Base-by-base conservation (phyloP, 495 filamentous ascomycete genomes). In the Xylaria nigripes region DNA sequence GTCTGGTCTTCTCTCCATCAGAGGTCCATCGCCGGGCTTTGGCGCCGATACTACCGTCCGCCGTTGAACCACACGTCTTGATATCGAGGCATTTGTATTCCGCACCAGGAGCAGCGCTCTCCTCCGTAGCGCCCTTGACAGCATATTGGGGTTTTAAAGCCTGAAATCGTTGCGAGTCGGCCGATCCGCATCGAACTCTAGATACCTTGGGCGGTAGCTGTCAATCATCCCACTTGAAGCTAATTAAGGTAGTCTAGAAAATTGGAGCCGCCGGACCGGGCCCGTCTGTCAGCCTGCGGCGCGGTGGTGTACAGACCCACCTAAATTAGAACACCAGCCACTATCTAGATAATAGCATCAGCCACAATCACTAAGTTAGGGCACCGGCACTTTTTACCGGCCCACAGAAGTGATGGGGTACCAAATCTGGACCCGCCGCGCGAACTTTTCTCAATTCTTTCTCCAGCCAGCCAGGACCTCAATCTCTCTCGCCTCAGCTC, bases 1-100 rank as follows among this genome's bases (percentile, higher is more conserved):
- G 69, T 95, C 89, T 55, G 85, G 69, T 52, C 90, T 82, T 57
- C 90, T 83, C 61, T 85, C 82, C 76, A 91, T 81, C 57, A 96
- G 72, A 45, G 87, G 89, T 6, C 87, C 87, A 55, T 77, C 73
- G 56, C 76, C 69, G 46, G 72, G 66, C 52, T 74, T 75, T 30
- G 78, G 77, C 13, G 78, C 71, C 15, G 73, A 53, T 24, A 72
- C 57, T 29, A 75, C 60, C 46, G 65, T 67, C 48, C 70, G 65
- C 19, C 69, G 54, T 53, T 66, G 67, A 42, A 61, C 45, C 30
- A 59, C 45, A n/a, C 32, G 61, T 23, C 50, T 62, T 51, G 49
- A 36, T 22, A 40, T 43, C 1, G 56, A 25, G 1, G 32, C 47
- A 46, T 48, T 55, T 8, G 38, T 52, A 44, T 55, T 66, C 48